Percentiles rank a stretch among this genome's conserved stretches.
phyloP scores from a whole-genome alignment of 2,329 filamentous ascomycete species.

The Polychaeton citri region DNA sequence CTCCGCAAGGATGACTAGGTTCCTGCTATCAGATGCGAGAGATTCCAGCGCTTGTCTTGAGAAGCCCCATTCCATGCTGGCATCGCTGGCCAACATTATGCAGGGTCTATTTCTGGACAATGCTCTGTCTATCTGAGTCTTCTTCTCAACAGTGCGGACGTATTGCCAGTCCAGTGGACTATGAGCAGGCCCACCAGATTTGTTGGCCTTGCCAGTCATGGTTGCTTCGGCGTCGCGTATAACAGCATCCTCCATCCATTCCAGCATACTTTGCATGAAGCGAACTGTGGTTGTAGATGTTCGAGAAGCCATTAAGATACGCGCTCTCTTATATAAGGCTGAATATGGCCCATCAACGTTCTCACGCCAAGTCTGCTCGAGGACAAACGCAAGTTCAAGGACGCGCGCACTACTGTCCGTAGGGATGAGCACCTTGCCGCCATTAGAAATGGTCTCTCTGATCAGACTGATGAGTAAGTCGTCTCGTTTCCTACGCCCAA shows the following conservation, averaged over 20 bases:
- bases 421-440: conserved; percentile 84
- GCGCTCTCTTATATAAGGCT: conserved; percentile 38
- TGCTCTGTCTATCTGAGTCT: conserved; percentile 63
- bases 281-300: conserved; percentile 81
- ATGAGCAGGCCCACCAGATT: conserved; percentile 36
- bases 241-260: conserved; percentile 98
- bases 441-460: conserved; percentile 60
- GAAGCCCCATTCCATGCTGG: conserved; percentile 87
- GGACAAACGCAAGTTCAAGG: conserved; percentile 76
- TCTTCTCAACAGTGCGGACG: conserved; percentile 69
- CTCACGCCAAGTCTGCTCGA: conserved; percentile 82
- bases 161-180: conserved; percentile 86
- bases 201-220: conserved; percentile 23
- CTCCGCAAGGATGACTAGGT: conserved; percentile 80
- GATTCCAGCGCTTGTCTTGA: conserved; percentile 65
- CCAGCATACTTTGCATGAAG: conserved; percentile 86
- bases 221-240: conserved; percentile 53
- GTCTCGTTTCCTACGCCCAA: conserved; percentile 65
- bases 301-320: conserved; percentile 70
- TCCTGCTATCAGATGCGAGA: conserved; percentile 63
- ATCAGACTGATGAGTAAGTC: conserved; percentile 75
- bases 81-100: conserved; percentile 84
- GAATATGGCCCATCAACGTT: conserved; percentile 17
- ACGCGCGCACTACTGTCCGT: conserved; percentile 93
- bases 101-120: conserved; percentile 41